These are phyloP conservation scores for Penicillium sp. DNA, from an alignment of 2,329 filamentous ascomycete species.

Conservation along the genomic window DNA sequence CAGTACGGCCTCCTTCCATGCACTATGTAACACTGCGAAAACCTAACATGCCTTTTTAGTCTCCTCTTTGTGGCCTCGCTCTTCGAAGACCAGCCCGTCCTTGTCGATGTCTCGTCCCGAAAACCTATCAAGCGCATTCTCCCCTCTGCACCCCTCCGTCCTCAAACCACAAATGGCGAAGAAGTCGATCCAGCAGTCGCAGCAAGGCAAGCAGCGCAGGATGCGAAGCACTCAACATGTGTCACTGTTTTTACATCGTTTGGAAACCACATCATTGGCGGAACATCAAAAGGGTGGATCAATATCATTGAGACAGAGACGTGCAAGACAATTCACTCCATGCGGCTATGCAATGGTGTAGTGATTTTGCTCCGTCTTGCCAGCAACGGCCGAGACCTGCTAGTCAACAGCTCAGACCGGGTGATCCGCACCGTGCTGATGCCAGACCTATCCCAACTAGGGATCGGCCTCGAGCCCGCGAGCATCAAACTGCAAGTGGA, in stretches of 20 bases:
- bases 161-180: conserved; percentile 61
- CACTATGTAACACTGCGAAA: background rate
- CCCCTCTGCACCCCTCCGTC: conserved; percentile 74
- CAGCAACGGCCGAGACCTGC: conserved; percentile 74
- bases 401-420: conserved; percentile 89
- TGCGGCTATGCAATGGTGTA: conserved; percentile 78
- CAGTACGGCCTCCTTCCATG: conserved; percentile 55
- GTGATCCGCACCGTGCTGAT: conserved; percentile 90
- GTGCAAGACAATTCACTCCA: conserved; percentile 79
- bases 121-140: conserved; percentile 70
- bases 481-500: conserved; percentile 86
- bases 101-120: conserved; percentile 71
- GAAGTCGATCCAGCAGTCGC: conserved; percentile 53
- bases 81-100: conserved; percentile 84
- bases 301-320: conserved; percentile 87
- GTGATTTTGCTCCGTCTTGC: conserved; percentile 84
- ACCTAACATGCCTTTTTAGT: conserved; percentile 43
- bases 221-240: conserved; percentile 91
- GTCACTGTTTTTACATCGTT: conserved; percentile 81
- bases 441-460: conserved; percentile 61
- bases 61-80: conserved; percentile 83
- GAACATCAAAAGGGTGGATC: conserved; percentile 91
- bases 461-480: conserved; percentile 65
- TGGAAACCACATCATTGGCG: conserved; percentile 83
- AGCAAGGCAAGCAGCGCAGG: conserved; percentile 84